These are phyloP conservation scores for Stylosanthes scabra DNA, from an alignment of 331 rosid species.

Conservation along the genomic window DNA sequence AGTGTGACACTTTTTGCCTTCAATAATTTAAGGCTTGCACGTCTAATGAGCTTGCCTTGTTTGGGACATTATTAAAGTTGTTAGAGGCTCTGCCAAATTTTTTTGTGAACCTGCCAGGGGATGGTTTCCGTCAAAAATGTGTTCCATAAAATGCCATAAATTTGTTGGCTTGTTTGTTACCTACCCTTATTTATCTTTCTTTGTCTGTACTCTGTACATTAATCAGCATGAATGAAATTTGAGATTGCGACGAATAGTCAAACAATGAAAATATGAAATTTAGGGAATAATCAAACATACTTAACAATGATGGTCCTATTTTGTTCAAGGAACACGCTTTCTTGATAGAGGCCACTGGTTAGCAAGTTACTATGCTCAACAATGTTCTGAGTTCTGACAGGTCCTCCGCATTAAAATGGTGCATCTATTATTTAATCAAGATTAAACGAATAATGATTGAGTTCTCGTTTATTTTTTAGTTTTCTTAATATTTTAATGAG, in stretches of 20 bases:
- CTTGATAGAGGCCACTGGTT: no score
- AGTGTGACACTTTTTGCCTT: constrained; percentile 44
- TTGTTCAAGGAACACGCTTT: no score
- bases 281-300: background rate
- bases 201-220: constrained; percentile 42
- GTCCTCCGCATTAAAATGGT: no score
- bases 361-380: no score
- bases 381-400: no score
- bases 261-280: background rate
- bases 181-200: constrained; percentile 13
- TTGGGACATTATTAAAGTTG: constrained; percentile 44
- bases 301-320: no score
- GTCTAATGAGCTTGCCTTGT: constrained; percentile 50
- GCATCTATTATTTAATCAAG: no score
- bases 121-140: constrained; percentile 29
- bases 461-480: no score
- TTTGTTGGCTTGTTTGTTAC: constrained; percentile 38
- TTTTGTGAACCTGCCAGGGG: constrained; percentile 41
- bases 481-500: no score
- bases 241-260: constrained; percentile 12
- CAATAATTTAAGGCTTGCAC: constrained; percentile 77
- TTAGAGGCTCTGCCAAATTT: constrained; percentile 49
- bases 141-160: constrained; percentile 48
- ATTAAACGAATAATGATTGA: no score
- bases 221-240: constrained; percentile 42